phyloP scores from a whole-genome alignment of 2,329 filamentous ascomycete species.

The Elsinoe necatrix region DNA sequence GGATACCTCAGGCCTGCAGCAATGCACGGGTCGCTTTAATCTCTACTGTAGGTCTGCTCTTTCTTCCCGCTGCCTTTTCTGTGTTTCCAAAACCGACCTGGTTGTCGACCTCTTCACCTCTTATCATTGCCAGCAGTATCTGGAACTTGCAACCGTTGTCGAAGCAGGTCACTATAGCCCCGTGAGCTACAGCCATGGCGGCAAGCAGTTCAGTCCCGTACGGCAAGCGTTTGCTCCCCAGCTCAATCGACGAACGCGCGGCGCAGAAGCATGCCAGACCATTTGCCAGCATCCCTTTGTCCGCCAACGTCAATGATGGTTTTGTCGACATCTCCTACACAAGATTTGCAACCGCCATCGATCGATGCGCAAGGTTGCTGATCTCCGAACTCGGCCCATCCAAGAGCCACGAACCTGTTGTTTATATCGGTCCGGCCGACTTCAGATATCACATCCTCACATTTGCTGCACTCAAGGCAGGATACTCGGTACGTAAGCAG shows the following conservation, averaged over 20 bases:
- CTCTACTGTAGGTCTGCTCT: slow-evolving; percentile 3
- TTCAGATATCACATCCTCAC: slow-evolving; percentile 33
- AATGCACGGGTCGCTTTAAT: not conserved
- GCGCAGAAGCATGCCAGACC: not conserved
- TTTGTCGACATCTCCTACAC: slow-evolving; percentile 27
- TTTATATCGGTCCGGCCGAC: slow-evolving; percentile 31
- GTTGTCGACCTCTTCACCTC: not conserved
- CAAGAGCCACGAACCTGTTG: slow-evolving; percentile 28
- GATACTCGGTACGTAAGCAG: slow-evolving; percentile 29
- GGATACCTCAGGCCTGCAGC: slow-evolving; percentile 5
- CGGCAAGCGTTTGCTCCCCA: not conserved
- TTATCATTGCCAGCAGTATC: not conserved
- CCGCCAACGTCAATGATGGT: slow-evolving; percentile 19
- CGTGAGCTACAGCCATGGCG: not conserved
- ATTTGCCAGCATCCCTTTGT: slow-evolving; percentile 1
- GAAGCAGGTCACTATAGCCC: not conserved
- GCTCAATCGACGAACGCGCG: not conserved
- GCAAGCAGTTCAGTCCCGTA: not conserved
- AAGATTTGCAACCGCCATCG: slow-evolving; percentile 26
- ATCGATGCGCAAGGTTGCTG: slow-evolving; percentile 30
- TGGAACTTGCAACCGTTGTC: not conserved
- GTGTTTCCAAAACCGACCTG: not conserved
- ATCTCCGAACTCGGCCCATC: slow-evolving; percentile 26
- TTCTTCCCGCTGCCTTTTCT: not conserved
- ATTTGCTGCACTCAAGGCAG: slow-evolving; percentile 37